These are phyloP conservation scores for Fusarium avenaceum DNA, from an alignment of 2,329 filamentous ascomycete genomes.

Conservation along the genomic window DNA sequence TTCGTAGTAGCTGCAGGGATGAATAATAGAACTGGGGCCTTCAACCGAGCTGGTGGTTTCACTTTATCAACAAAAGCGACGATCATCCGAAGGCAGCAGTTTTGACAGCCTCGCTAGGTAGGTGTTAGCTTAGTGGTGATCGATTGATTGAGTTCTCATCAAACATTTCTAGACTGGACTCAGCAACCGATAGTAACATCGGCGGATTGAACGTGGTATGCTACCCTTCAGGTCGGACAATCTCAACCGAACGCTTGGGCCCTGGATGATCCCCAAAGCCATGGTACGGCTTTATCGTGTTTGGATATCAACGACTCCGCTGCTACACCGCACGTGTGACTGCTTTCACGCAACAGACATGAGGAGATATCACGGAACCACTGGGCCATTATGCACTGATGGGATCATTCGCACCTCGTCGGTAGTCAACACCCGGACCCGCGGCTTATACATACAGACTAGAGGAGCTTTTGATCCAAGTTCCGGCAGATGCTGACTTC, in stretches of 20 bases:
- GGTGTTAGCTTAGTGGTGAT: slow-evolving; percentile 13
- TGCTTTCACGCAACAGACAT: slow-evolving; percentile 5
- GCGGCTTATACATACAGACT: slow-evolving; percentile 25
- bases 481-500: slow-evolving; percentile 38
- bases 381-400: slow-evolving; percentile 19
- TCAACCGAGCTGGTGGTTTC: slow-evolving; percentile 42
- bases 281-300: slow-evolving; percentile 16
- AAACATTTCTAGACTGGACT: slow-evolving; percentile 25
- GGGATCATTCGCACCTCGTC: slow-evolving; percentile 21
- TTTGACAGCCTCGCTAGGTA: slow-evolving; percentile 1
- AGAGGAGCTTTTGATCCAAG: slow-evolving; percentile 40
- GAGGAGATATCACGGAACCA: slow-evolving; percentile 3
- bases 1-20: slow-evolving; percentile 32
- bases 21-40: slow-evolving; percentile 16
- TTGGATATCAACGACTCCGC: slow-evolving; percentile 7
- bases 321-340: slow-evolving; percentile 34
- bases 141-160: slow-evolving; percentile 22
- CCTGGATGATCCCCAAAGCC: slow-evolving; percentile 24
- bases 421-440: slow-evolving; percentile 39
- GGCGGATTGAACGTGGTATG: slow-evolving; percentile 23
- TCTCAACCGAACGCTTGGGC: slow-evolving; percentile 34
- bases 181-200: slow-evolving; percentile 36
- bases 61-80: slow-evolving; percentile 27
- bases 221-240: slow-evolving; percentile 28
- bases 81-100: slow-evolving; percentile 36